These are phyloP conservation scores for Crithidia mellificae DNA, from an alignment of 208 protist species.

Conservation along the genomic window DNA sequence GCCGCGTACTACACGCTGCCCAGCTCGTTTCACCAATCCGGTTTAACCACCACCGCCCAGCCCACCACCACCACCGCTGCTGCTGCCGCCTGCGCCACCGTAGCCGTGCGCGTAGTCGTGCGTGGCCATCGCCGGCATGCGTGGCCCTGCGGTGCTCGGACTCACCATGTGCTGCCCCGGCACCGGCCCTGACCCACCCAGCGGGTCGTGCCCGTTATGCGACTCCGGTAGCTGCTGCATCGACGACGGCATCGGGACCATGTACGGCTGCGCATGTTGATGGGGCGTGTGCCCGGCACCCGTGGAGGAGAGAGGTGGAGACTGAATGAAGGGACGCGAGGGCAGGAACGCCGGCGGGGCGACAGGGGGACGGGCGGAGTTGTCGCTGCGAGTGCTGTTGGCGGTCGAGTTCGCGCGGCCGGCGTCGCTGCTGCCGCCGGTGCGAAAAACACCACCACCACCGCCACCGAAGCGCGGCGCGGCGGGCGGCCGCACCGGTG, in stretches of 20 bases:
- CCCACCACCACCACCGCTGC: too few relatives aligned
- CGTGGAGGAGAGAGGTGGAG: not conserved
- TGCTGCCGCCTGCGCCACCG: not conserved
- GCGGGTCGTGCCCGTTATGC: slow-evolving; percentile 3
- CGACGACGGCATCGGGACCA: slow-evolving; percentile 17
- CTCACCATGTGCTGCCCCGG: slow-evolving; percentile 1
- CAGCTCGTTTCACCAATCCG: too few relatives aligned
- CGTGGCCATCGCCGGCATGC: slow-evolving; percentile 17
- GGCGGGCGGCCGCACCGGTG: not conserved
- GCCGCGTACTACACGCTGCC: too few relatives aligned
- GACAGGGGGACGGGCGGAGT: slow-evolving; percentile 13
- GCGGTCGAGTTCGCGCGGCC: slow-evolving; percentile 1
- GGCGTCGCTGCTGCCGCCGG: slow-evolving; percentile 25
- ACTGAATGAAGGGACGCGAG: slow-evolving; percentile 13
- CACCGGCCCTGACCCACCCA: slow-evolving; percentile 5
- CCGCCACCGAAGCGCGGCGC: slow-evolving; percentile 8
- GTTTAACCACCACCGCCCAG: too few relatives aligned
- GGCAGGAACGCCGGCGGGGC: slow-evolving; percentile 23
- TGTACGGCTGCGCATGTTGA: slow-evolving; percentile 29
- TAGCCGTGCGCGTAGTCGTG: slow-evolving; percentile 8
- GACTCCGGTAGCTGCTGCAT: not conserved
- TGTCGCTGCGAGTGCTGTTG: slow-evolving; percentile 16
- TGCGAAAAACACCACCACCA: slow-evolving; percentile 11
- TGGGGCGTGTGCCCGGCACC: not conserved
- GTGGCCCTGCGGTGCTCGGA: slow-evolving; percentile 11